Evolutionary conservation across 371 early-diverging fungal species (phyloP), one percentile per base, ranked within the genome.

Genomic region (Mucor piriformis): DNA sequence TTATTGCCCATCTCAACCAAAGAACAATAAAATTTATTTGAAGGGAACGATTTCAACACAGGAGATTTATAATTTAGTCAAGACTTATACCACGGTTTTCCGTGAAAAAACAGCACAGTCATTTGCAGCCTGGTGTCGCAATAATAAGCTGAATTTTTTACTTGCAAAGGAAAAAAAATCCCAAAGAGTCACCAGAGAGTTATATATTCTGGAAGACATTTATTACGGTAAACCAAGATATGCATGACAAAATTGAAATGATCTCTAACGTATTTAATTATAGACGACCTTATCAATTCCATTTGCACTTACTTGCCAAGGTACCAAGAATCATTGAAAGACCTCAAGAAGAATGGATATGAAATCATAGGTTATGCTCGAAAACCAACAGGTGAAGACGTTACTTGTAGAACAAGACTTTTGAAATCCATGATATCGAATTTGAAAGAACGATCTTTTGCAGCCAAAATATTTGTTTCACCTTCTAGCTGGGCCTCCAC

Each of bases 81-180:
- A 37, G 18, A 57, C 20, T 20, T 48, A 40, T 57, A 57, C 50
- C 40, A 16, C 42, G 42, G 50, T 44, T 50, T 59, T 59, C 34
- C 42, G 18, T 27, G 40, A 50, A 16, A 51, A 43, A 21, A 50
- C 44, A 32, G 4, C 50, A 3, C 33, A 51, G 35, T 35, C 52
- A 51, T 59, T 59, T 33, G 33, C 60, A 51, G 25, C 33, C 44
- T 52, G 53, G 60, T 52, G 53, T 52, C 51, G 43, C 11, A 50
- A 42, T 43, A 37, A 37, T 29, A 49, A 49, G 34, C 35, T 57
- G 37, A 12, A 57, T 3, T 57, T 57, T 49, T 38, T 57, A 49
- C 33, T 33, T 33, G 57, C 49, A 21, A 48, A 57, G 18, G 50
- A 49, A 49, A 27, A 57, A 57, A 57, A 47, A 20, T 20, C 21